Evolutionary conservation across 257 asterid genomes (phyloP).

Genomic region (Thymus quinquecostatus): DNA sequence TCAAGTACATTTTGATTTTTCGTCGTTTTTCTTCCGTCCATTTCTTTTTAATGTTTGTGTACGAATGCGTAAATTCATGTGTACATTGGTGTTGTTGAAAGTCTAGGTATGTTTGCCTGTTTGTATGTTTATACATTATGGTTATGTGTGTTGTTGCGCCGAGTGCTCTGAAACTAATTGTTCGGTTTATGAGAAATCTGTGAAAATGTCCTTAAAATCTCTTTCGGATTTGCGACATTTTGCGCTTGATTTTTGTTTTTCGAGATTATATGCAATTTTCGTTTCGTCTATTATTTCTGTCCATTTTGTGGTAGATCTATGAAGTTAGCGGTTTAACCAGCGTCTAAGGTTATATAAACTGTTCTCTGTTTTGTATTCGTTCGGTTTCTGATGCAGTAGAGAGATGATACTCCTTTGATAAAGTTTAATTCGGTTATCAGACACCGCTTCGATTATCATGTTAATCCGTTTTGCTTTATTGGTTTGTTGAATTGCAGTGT

Average conservation of each 20-base stretch:
- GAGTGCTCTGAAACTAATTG: not conserved
- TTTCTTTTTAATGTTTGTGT: not conserved
- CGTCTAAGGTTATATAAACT: not conserved
- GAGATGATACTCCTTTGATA: not conserved
- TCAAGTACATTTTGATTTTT: conserved; percentile 43
- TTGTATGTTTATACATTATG: not conserved
- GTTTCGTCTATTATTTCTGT: not conserved
- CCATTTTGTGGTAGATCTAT: not conserved
- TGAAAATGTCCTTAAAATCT: no score
- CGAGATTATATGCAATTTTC: not conserved
- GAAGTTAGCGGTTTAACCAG: not conserved
- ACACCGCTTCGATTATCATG: not conserved
- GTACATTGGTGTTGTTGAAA: not conserved
- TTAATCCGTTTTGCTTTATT: conserved; percentile 21
- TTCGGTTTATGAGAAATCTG: not conserved
- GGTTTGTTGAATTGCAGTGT: conserved; percentile 43
- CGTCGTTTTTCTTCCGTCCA: not conserved
- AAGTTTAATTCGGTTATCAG: not conserved
- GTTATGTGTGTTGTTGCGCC: not conserved
- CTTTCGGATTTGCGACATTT: not conserved
- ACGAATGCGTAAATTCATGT: not conserved
- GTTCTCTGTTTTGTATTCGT: not conserved
- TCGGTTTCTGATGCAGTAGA: not conserved
- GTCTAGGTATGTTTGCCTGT: not conserved
- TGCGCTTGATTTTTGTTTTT: not conserved